These are phyloP conservation scores for Ascochyta viciae-villosae DNA, from an alignment of 2,329 filamentous ascomycete genomes.

Conservation along the genomic window DNA sequence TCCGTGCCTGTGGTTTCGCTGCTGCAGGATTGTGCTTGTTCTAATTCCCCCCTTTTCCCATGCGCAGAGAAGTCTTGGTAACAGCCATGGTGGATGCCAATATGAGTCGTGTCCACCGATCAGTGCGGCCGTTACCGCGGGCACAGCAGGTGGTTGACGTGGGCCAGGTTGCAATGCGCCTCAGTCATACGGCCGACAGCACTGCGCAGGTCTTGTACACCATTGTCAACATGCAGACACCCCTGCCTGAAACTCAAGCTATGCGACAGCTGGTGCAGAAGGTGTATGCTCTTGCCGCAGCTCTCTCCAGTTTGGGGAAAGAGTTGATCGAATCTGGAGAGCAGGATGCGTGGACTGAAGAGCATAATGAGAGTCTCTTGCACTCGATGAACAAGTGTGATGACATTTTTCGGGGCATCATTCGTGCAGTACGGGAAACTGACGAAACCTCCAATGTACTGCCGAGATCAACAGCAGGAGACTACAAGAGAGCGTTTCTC, in stretches of 20 bases:
- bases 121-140: not conserved
- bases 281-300: not conserved
- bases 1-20: not conserved
- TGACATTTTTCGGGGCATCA: not conserved
- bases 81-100: not conserved
- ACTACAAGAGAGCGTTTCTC: not conserved
- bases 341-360: slow-evolving; percentile 1
- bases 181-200: not conserved
- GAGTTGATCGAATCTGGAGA: not conserved
- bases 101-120: not conserved
- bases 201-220: slow-evolving; percentile 1
- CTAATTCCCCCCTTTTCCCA: not conserved
- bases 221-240: not conserved
- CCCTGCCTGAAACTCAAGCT: not conserved
- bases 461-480: not conserved
- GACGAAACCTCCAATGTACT: not conserved
- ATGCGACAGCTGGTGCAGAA: not conserved
- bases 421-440: not conserved
- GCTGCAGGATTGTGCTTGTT: not conserved
- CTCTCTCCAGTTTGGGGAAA: not conserved
- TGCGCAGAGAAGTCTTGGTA: not conserved
- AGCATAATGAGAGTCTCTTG: not conserved
- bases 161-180: not conserved
- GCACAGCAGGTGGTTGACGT: not conserved
- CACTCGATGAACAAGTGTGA: not conserved